Percentiles rank a stretch among this genome's conserved stretches.
These are phyloP conservation scores for Aschersonia sp. DNA, from an alignment of 2,329 filamentous ascomycete genomes.

Conservation along the genomic window DNA sequence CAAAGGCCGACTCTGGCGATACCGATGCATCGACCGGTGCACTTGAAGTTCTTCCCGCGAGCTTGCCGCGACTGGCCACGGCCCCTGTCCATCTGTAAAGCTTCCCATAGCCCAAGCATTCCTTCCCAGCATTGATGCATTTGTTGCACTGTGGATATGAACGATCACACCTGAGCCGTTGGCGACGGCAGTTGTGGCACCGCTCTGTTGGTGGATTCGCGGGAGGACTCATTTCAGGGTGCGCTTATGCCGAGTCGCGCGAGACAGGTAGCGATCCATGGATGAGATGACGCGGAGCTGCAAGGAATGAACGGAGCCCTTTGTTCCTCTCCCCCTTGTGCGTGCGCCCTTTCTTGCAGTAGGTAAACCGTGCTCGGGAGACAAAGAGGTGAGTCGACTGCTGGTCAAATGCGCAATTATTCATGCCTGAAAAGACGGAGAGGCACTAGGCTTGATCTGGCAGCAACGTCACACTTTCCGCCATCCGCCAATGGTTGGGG, in stretches of 20 bases:
- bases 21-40: slow-evolving; percentile 8
- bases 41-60: slow-evolving; percentile 23
- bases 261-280: not conserved
- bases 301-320: not conserved
- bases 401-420: too few relatives aligned
- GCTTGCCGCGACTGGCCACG: slow-evolving; percentile 25
- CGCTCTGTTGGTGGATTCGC: slow-evolving; percentile 15
- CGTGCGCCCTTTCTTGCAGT: too few relatives aligned
- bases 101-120: slow-evolving; percentile 39
- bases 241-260: not conserved
- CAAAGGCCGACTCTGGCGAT: not conserved
- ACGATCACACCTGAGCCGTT: slow-evolving; percentile 37
- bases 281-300: not conserved
- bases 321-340: not conserved
- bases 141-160: slow-evolving; percentile 36
- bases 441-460: too few relatives aligned
- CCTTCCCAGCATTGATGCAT: slow-evolving; percentile 30
- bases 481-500: too few relatives aligned
- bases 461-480: too few relatives aligned
- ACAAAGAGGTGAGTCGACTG: too few relatives aligned
- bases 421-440: too few relatives aligned
- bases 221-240: not conserved
- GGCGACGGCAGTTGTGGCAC: slow-evolving; percentile 40
- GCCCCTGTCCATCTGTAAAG: slow-evolving; percentile 38
- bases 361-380: too few relatives aligned